Conservation (phyloP, 345 rosid species). For the Populus nigra region DNA sequence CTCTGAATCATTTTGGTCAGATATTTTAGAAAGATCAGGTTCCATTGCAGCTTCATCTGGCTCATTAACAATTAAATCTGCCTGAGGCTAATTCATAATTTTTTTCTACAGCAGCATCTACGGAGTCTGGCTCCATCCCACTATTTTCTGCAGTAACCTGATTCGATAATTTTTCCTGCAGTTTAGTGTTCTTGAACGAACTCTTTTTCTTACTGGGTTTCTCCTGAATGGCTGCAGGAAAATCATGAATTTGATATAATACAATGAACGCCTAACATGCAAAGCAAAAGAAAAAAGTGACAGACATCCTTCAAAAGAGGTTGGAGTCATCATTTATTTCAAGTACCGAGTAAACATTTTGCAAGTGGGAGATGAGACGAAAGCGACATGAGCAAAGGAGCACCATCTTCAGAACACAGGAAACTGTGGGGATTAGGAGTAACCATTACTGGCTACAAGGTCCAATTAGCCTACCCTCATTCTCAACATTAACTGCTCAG, state of each 20-base stretch:
- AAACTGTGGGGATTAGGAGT: too few species aligned
- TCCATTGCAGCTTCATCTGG: slow-evolving; percentile 26
- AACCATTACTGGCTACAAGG: neutral
- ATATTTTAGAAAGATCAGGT: slow-evolving; percentile 25
- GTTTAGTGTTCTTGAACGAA: slow-evolving; percentile 20
- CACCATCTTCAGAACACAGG: neutral
- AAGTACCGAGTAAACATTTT: neutral
- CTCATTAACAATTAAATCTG: slow-evolving; percentile 37
- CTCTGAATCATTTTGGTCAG: slow-evolving; percentile 34
- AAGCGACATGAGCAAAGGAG: neutral
- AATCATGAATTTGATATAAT: neutral
- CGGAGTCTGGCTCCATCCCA: slow-evolving; percentile 27
- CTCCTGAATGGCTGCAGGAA: slow-evolving; percentile 43
- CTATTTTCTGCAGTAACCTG: slow-evolving; percentile 32
- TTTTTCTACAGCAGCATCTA: slow-evolving; percentile 35
- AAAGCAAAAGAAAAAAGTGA: neutral
- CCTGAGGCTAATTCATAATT: slow-evolving; percentile 31
- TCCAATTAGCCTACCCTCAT: neutral
- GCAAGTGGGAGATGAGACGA: neutral
- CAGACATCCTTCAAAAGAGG: neutral
- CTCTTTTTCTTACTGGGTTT: slow-evolving; percentile 27
- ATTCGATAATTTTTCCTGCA: slow-evolving; percentile 27
- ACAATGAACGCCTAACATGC: neutral
- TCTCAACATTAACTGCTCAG: neutral
- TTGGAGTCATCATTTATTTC: neutral